Evolutionary conservation across 192 early-diverging fungal species (phyloP).

Genomic region (Coemansia sp.): DNA sequence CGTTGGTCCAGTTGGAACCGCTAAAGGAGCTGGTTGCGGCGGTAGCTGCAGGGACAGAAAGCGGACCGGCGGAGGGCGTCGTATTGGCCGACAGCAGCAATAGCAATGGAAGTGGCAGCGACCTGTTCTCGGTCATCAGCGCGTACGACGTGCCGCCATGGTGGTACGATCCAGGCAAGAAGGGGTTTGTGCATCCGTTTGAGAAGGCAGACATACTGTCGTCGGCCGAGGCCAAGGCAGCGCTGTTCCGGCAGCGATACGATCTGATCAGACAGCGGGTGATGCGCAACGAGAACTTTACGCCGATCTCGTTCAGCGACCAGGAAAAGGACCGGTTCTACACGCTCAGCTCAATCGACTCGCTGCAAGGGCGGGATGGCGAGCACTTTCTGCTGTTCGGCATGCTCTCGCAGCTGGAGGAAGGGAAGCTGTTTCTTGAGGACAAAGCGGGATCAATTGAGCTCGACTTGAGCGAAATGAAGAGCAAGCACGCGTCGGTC

Average conservation of each 20-base stretch:
- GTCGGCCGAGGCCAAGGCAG: conserved; percentile 62
- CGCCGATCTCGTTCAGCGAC: conserved; percentile 62
- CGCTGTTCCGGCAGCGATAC: conserved; percentile 75
- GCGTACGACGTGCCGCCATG: conserved; percentile 75
- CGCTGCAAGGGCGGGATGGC: conserved; percentile 70
- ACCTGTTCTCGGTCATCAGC: conserved; percentile 58
- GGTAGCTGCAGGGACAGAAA: conserved; percentile 29
- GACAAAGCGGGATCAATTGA: conserved; percentile 79
- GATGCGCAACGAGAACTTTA: conserved; percentile 79
- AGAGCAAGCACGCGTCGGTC: conserved; percentile 43
- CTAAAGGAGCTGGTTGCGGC: conserved; percentile 38
- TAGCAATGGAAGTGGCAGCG: not conserved
- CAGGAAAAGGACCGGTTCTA: conserved; percentile 43
- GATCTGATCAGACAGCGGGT: conserved; percentile 78
- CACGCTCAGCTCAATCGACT: conserved; percentile 67
- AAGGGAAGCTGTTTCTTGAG: conserved; percentile 82
- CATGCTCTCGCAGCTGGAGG: conserved; percentile 81
- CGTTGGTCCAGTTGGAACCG: conserved; percentile 47
- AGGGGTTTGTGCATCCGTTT: conserved; percentile 60
- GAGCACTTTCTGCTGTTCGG: conserved; percentile 79
- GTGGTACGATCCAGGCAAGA: conserved; percentile 65
- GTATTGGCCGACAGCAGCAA: not conserved
- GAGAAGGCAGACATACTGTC: conserved; percentile 57
- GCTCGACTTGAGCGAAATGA: conserved; percentile 63
- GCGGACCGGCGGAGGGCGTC: not conserved